Base-by-base conservation (phyloP, 1,139 yeast genomes). In the Pichia sp. region DNA sequence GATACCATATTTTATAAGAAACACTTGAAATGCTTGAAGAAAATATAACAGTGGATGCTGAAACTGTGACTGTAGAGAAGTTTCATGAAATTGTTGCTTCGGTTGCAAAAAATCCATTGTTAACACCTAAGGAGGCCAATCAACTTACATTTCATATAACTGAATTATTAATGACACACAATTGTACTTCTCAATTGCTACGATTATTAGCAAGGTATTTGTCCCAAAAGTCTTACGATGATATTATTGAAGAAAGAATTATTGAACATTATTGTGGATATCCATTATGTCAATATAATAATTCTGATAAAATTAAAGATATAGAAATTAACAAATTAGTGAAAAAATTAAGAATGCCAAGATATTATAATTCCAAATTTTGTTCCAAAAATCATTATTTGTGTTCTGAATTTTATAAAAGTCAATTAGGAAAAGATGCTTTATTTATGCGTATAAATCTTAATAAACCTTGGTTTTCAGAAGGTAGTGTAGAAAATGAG, bases 201-300 rank as follows among this genome's bases (percentile, higher is more conserved):
- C 80, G 80, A 61, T 75, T 80, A 55, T 62, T 85, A 26, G 68
- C 86, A 12, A 66, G 95, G 40, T 85, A 86, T 59, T 64, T 90
- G 28, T 85, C 96, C 1, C 80, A 75, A 6, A 77, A 76, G 35
- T 67, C 79, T 6, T 89, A 85, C 59, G 82, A 78, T 32, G 96
- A 87, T 46, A 67, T 89, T 24, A 70, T 87, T 7, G 85, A 81
- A 42, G 98, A 90, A 60, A 69, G 97, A 47, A 84, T 83, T 56
- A 77, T 89, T 49, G 82, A 80, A 52, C 87, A 85, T 55, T 72
- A 70, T 46, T 90, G 98, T 63, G 97, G 96, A 1, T 89, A 90
- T 58, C 87, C 94, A 6, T 57, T 78, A 30, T 90, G 97, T 59
- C 63, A 66, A 37, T 65, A 63, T 35, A 42, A 41, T 27, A 65